A percentile compares a stretch with the other conserved stretches of the same genome.
Evolutionary conservation across 2,329 filamentous ascomycete species (phyloP).

Genomic region (Penicillium sp.): DNA sequence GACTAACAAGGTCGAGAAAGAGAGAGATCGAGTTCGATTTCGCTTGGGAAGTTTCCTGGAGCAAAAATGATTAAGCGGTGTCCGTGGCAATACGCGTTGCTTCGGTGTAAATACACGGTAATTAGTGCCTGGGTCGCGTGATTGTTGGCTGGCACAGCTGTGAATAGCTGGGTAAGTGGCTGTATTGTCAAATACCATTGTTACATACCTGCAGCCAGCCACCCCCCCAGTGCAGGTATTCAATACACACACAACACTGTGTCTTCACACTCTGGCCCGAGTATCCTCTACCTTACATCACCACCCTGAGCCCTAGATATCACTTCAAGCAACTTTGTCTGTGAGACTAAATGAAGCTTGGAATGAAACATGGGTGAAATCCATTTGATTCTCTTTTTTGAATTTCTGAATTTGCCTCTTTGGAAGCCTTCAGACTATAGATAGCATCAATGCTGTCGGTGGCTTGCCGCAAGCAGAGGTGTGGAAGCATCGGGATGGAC

Average conservation of each 20-base stretch:
- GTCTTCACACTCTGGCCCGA: constrained; percentile 7
- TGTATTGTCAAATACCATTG: constrained; percentile 10
- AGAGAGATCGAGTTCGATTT: constrained; percentile 33
- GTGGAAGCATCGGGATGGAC: constrained; percentile 17
- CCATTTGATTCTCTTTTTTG: background rate
- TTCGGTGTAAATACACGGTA: constrained; percentile 21
- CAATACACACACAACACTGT: constrained; percentile 18
- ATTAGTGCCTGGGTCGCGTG: constrained; percentile 14
- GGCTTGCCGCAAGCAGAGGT: constrained; percentile 13
- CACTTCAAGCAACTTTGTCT: background rate
- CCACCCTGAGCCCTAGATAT: background rate
- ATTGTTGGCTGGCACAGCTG: background rate
- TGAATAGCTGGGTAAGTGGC: background rate
- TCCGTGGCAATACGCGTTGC: constrained; percentile 31
- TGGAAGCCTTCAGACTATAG: background rate
- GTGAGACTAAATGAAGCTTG: background rate
- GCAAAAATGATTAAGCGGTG: constrained; percentile 31
- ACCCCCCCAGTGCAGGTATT: constrained; percentile 10
- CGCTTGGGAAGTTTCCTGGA: constrained; percentile 29
- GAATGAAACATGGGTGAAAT: background rate
- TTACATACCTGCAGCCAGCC: constrained; percentile 11
- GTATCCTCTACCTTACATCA: constrained; percentile 8
- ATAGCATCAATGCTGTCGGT: constrained; percentile 12
- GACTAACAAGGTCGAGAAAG: constrained; percentile 34
- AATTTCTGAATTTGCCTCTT: too few species aligned